phyloP scores from a whole-genome alignment of 2,329 filamentous ascomycete genomes.

The Ambrosiella beaveri region DNA sequence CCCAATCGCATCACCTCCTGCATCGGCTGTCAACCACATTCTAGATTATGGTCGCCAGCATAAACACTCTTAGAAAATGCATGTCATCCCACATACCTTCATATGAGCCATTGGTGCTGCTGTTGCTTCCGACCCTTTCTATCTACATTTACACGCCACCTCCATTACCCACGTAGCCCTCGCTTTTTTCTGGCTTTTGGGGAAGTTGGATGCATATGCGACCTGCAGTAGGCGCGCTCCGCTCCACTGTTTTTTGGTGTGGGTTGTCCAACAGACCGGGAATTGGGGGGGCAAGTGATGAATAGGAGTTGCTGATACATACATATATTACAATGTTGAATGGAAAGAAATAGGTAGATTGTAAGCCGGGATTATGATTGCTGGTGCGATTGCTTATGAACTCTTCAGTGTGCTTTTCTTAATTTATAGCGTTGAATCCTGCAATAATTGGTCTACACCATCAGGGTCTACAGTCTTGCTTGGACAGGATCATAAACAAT shows the following conservation, averaged over 20 bases:
- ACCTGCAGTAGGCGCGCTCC: not conserved
- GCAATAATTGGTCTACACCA: too few relatives aligned
- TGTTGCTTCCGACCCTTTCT: too few relatives aligned
- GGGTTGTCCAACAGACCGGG: not conserved
- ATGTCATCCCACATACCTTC: not conserved
- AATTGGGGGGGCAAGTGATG: not conserved
- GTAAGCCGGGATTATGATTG: too few relatives aligned
- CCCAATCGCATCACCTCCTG: not conserved
- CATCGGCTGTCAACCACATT: not conserved
- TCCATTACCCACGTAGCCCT: not conserved
- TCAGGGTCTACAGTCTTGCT: too few relatives aligned
- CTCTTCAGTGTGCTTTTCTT: too few relatives aligned
- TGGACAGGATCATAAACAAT: too few relatives aligned
- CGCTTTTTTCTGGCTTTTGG: not conserved
- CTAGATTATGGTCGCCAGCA: not conserved
- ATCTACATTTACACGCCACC: not conserved
- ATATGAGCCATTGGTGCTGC: not conserved
- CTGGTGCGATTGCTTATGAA: too few relatives aligned
- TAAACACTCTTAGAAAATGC: too few relatives aligned
- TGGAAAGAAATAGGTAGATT: too few relatives aligned
- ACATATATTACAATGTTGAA: too few relatives aligned
- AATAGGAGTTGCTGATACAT: not conserved
- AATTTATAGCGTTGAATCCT: too few relatives aligned
- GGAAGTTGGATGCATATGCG: not conserved
- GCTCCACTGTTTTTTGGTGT: not conserved